Base-by-base conservation (phyloP, 2,329 filamentous ascomycete species). In the Orbilia ellipsospora region DNA sequence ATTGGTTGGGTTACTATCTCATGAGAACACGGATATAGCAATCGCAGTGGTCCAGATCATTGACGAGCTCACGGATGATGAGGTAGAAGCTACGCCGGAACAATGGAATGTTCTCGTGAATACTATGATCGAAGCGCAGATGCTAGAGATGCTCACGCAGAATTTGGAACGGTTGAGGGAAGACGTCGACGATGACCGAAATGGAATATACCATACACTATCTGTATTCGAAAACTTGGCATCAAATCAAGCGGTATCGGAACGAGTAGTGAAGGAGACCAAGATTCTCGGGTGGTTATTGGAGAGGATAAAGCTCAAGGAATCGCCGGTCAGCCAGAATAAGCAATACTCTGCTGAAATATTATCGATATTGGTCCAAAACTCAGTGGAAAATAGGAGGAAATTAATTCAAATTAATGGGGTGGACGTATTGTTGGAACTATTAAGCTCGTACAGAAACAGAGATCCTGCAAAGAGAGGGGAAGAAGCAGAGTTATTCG, bases 1-100 rank as follows among this genome's bases (percentile, higher is more conserved):
- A 65, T 83, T 99, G 60, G 92, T 96, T 0, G 88, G 90, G 1
- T 83, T 99, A 62, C 84, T 99, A 57, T 90, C 94, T 15, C 95
- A 99, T 81, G 95, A 99, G 80, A 99, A 99, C 81, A 94, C 94
- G 0, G 95, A 99, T 80, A 96, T 99, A 78, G 93, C 95, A 10
- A 96, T 98, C 79, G 92, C 91, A 77, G 92, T 91, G 0, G 90
- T 97, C 59, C 92, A 98, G 83, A 92, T 97, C 55, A 88, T 99
- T 60, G 90, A 89, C 67, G 95, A 99, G 83, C 84, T 98, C 78
- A 96, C 93, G 13, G 95, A 98, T 80, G 94, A 99, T 81, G 94
- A 98, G 80, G 92, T 97, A 1, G 87, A 90, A 50, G 92, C 92
- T 1, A 89, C 90, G 73, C 90, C 93, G 79, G 88, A 88, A 66